Percentiles rank a stretch among this genome's conserved stretches.
Evolutionary conservation across 495 filamentous ascomycete genomes (phyloP).

Genomic region (Penicillium argentinense): DNA sequence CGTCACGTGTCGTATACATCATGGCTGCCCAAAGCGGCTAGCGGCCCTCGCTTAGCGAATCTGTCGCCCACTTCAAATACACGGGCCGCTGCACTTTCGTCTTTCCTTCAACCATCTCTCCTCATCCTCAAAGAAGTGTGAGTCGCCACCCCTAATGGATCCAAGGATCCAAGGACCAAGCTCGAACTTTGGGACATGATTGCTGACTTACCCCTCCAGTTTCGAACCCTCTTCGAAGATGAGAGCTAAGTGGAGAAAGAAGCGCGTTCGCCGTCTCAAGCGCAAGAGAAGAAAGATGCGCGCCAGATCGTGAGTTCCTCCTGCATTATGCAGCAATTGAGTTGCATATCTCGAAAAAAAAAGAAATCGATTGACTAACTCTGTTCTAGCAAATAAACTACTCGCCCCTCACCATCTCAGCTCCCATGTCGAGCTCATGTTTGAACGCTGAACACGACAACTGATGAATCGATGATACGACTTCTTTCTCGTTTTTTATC

Average conservation of each 20-base stretch:
- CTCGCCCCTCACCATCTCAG: conserved; percentile 63
- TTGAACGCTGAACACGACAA: conserved; percentile 50
- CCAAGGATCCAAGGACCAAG: conserved; percentile 4
- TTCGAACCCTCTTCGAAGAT: conserved; percentile 80
- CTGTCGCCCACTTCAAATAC: conserved; percentile 48
- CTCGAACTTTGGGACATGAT: conserved; percentile 10
- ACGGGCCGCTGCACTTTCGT: conserved; percentile 34
- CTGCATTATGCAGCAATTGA: not conserved
- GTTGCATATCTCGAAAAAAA: too few species aligned
- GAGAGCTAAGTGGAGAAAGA: conserved; percentile 99
- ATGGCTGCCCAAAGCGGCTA: conserved; percentile 27
- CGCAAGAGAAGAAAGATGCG: conserved; percentile 99
- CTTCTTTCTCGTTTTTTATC: conserved; percentile 30
- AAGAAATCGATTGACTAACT: too few species aligned
- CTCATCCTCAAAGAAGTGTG: conserved; percentile 56
- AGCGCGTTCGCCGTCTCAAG: conserved; percentile 96
- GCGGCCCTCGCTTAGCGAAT: conserved; percentile 39
- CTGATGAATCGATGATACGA: conserved; percentile 39
- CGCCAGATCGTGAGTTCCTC: conserved; percentile 81
- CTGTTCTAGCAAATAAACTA: conserved; percentile 84
- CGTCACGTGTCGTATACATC: conserved; percentile 16
- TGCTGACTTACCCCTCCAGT: too few species aligned
- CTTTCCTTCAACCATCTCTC: conserved; percentile 51
- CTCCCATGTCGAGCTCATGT: conserved; percentile 44
- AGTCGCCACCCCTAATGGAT: conserved; percentile 28